phyloP scores from a whole-genome alignment of 495 filamentous ascomycete genomes.

The Tetracladium marchalianum region DNA sequence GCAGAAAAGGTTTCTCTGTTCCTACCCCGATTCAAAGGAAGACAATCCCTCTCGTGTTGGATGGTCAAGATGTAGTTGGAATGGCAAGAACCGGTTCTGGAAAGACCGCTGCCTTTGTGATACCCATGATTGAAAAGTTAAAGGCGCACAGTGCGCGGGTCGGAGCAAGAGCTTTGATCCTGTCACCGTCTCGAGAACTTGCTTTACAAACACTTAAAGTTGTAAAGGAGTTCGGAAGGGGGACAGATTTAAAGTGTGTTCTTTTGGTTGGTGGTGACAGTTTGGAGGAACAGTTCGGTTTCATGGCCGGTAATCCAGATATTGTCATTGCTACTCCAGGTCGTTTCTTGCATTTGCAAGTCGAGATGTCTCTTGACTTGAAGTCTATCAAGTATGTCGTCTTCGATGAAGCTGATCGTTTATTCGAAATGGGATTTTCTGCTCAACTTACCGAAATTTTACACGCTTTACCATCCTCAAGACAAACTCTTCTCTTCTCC shows the following conservation, averaged over 20 bases:
- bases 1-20: slow-evolving; percentile 85
- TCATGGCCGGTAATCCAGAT: slow-evolving; percentile 91
- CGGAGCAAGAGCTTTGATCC: slow-evolving; percentile 71
- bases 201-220: slow-evolving; percentile 94
- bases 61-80: slow-evolving; percentile 85
- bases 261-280: slow-evolving; percentile 92
- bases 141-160: slow-evolving; percentile 80
- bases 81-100: slow-evolving; percentile 97
- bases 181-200: slow-evolving; percentile 88
- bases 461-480: slow-evolving; percentile 67
- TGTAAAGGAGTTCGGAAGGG: slow-evolving; percentile 83
- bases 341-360: slow-evolving; percentile 88
- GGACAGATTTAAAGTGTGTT: slow-evolving; percentile 81
- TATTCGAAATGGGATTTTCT: slow-evolving; percentile 98
- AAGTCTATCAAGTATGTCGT: slow-evolving; percentile 83
- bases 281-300: slow-evolving; percentile 87
- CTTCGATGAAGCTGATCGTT: slow-evolving; percentile 91
- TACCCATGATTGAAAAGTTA: slow-evolving; percentile 93
- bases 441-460: slow-evolving; percentile 89
- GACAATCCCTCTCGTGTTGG: slow-evolving; percentile 83
- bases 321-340: slow-evolving; percentile 95
- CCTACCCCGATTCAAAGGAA: slow-evolving; percentile 97
- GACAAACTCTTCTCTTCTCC: slow-evolving; percentile 90
- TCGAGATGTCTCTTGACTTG: slow-evolving; percentile 86
- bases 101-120: slow-evolving; percentile 95